These are phyloP conservation scores for Fagopyrum esculentum DNA, from an alignment of 148 eudicot genomes.

Conservation along the genomic window DNA sequence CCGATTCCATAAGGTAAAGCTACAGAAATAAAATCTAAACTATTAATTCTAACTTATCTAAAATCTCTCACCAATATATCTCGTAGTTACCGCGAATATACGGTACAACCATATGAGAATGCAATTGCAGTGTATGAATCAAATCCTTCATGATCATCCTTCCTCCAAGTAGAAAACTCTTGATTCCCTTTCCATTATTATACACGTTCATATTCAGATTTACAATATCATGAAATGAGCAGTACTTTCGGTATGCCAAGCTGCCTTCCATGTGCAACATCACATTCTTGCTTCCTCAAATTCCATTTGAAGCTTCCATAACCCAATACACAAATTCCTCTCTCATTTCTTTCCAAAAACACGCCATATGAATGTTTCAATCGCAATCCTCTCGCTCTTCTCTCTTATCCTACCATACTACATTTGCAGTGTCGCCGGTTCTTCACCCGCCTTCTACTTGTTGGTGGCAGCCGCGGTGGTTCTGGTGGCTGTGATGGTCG, in stretches of 20 bases:
- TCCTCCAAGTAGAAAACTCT: neutral
- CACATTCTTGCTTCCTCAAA: slow-evolving; percentile 10
- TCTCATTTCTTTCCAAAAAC: neutral
- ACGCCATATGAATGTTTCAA: neutral
- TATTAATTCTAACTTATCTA: too few relatives aligned
- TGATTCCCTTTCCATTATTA: neutral
- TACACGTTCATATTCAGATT: slow-evolving; percentile 4
- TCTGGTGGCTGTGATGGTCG: slow-evolving; percentile 28
- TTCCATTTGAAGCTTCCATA: neutral
- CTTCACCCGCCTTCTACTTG: slow-evolving; percentile 4
- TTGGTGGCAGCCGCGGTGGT: neutral
- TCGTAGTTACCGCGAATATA: too few relatives aligned
- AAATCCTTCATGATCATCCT: neutral
- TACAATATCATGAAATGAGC: neutral
- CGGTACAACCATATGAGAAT: too few relatives aligned
- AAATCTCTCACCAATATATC: too few relatives aligned
- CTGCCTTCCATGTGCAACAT: slow-evolving; percentile 10
- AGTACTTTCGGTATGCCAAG: neutral
- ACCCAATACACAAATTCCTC: neutral
- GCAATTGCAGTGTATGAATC: neutral
- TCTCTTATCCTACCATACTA: neutral
- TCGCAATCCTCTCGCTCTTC: neutral
- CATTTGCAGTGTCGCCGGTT: slow-evolving; percentile 1
- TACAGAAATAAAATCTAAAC: too few relatives aligned
- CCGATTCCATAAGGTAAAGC: too few relatives aligned